Base-by-base conservation (phyloP, 2,329 filamentous ascomycete species). In the Botryosphaeria dothidea region DNA sequence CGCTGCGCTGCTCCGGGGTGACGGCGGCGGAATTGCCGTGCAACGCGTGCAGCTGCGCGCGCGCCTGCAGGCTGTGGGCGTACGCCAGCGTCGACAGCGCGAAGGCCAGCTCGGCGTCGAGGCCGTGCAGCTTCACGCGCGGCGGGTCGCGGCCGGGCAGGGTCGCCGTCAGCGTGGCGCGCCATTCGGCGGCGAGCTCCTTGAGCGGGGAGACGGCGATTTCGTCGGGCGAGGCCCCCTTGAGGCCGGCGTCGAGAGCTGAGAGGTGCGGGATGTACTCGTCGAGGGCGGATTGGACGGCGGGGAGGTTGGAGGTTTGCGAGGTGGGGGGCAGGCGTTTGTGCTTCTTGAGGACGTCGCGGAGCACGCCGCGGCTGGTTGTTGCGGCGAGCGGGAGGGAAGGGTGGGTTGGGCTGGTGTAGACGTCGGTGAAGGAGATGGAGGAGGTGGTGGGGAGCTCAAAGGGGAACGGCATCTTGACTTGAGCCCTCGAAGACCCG, bases 41-140 rank as follows among this genome's bases (percentile, higher is more conserved):
- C 0, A 97, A 83, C 1, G 88, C 88, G 60, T 92, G 86, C 38
- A 98, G 83, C 25, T 88, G 85, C 2, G 86, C 83, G 23, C 94
- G 85, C 13, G 93, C 92, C 58, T 91, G 85, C 5, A 92, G 81
- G 11, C 87, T 88, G 69, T 95, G 84, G 1, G 90, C 86, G 72
- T 90, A 91, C 19, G 88, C 93, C 45, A 97, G 81, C 0, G 92
- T 90, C 0, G 90, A 88, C 6, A 97, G 80, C 0, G 87, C 85
- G 74, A 96, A 97, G 68, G 86, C 88, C 38, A 97, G 80, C 74
- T 99, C 95, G 76, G 92, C 90, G 72, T 94, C 91, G 3, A 98
- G 79, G 6, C 90, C 91, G 38, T 85, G 84, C 7, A 95, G 82
- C 69, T 88, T 90, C 6, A 91, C 80, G n/a, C 92, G 85, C 13